Conservation (phyloP, 140 eudicot species). For the Flaveria floridana region DNA sequence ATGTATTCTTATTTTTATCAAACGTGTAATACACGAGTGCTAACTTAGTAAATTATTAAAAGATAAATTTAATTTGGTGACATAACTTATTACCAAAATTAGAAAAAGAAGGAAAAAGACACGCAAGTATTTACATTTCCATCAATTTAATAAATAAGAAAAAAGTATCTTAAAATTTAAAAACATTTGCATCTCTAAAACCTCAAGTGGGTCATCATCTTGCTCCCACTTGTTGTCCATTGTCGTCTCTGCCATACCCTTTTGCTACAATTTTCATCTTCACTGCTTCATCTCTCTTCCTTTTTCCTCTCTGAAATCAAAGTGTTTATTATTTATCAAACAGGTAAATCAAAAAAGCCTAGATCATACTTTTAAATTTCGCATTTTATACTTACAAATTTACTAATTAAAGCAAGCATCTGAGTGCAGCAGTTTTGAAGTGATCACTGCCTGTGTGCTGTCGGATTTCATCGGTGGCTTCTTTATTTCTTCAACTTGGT, state of each 20-base stretch:
- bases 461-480: slow-evolving; percentile 31
- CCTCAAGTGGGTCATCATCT: slow-evolving; percentile 36
- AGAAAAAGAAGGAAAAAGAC: not conserved
- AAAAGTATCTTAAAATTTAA: not conserved
- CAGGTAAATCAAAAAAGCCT: not conserved
- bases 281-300: not conserved
- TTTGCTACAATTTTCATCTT: slow-evolving; percentile 11
- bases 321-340: not conserved
- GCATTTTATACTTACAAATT: not conserved
- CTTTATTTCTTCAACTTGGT: not conserved
- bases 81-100: not conserved
- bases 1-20: too few species aligned
- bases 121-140: not conserved
- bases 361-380: not conserved
- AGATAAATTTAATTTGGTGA: too few species aligned
- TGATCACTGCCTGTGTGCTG: not conserved
- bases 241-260: slow-evolving; percentile 32
- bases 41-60: too few species aligned
- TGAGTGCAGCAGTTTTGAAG: slow-evolving; percentile 24
- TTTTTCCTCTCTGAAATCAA: not conserved
- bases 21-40: too few species aligned
- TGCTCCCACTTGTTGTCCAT: slow-evolving; percentile 49
- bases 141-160: not conserved
- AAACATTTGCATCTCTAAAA: slow-evolving; percentile 20
- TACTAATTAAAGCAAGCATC: slow-evolving; percentile 34